Percentiles rank a stretch among this genome's conserved stretches.
phyloP scores from a whole-genome alignment of 306 rosid genomes.

The Corylus americana region DNA sequence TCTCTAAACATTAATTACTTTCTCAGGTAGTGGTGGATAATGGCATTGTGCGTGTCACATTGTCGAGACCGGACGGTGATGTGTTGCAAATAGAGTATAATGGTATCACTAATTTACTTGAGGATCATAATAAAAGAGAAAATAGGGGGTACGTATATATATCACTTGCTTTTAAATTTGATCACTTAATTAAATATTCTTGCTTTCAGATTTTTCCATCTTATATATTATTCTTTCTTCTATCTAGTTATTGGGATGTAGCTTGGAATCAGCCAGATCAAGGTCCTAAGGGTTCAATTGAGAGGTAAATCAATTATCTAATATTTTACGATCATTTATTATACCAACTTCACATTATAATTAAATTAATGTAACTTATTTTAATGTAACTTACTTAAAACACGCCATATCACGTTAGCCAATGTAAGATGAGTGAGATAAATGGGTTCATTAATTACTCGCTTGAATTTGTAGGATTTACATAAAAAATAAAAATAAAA shows the following conservation, averaged over 20 bases:
- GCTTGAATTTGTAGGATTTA: too few relatives aligned
- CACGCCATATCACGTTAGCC: too few relatives aligned
- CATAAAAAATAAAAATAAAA: background rate
- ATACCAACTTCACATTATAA: too few relatives aligned
- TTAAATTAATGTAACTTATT: background rate
- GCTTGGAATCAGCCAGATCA: slow-evolving; percentile 50
- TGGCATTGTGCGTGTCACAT: slow-evolving; percentile 52
- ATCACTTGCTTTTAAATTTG: background rate
- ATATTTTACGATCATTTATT: too few relatives aligned
- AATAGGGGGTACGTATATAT: slow-evolving; percentile 59
- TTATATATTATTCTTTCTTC: background rate
- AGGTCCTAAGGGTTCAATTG: background rate
- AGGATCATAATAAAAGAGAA: background rate
- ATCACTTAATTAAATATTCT: too few relatives aligned
- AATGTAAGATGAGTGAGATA: too few relatives aligned
- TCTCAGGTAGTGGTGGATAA: slow-evolving; percentile 62
- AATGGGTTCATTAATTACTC: too few relatives aligned
- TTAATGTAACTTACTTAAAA: too few relatives aligned
- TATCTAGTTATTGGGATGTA: slow-evolving; percentile 61
- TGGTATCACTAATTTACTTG: slow-evolving; percentile 55
- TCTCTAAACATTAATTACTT: background rate
- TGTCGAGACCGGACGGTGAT: slow-evolving; percentile 61
- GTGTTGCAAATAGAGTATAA: slow-evolving; percentile 46
- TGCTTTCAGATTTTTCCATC: too few relatives aligned
- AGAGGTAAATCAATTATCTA: slow-evolving; percentile 38